Percentiles rank a stretch among this genome's conserved stretches.
phyloP scores from a whole-genome alignment of 148 eudicot species.

The Rhododendron molle region DNA sequence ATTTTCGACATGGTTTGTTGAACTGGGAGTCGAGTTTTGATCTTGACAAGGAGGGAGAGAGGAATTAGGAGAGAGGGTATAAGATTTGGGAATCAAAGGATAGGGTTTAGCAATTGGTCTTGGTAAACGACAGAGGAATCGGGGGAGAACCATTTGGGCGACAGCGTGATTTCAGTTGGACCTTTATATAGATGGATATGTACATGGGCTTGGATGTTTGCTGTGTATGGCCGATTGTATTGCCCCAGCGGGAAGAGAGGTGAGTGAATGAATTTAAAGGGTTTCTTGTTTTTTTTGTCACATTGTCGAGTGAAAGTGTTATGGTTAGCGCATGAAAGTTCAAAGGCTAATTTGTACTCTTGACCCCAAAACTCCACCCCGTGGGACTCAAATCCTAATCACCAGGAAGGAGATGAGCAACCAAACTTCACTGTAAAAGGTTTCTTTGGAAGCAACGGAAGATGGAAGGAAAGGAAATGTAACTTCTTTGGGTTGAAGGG shows the following conservation, averaged over 20 bases:
- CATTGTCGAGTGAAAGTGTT: too few relatives aligned
- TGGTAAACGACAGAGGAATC: conserved; percentile 14
- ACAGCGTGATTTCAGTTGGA: not conserved
- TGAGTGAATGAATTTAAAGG: too few relatives aligned
- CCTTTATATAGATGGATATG: not conserved
- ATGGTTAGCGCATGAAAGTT: too few relatives aligned
- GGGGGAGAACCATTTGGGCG: conserved; percentile 12
- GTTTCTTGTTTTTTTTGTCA: too few relatives aligned
- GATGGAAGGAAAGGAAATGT: too few relatives aligned
- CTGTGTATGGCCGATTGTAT: not conserved
- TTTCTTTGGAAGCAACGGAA: too few relatives aligned
- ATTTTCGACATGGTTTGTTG: not conserved
- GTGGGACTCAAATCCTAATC: too few relatives aligned
- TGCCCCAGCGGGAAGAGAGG: not conserved
- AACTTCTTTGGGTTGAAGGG: too few relatives aligned
- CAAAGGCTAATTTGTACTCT: too few relatives aligned
- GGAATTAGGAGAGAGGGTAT: not conserved
- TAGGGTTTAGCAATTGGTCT: not conserved
- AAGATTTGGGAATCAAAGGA: not conserved
- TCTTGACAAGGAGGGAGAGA: not conserved
- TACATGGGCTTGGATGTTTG: not conserved
- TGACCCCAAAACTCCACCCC: accelerated
- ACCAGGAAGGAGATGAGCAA: too few relatives aligned
- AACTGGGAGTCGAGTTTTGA: not conserved
- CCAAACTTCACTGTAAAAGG: too few relatives aligned